A percentile compares a stretch with the other conserved stretches of the same genome.
These are phyloP conservation scores for Solanum bulbocastanum DNA, from an alignment of 257 asterid genomes.

Conservation along the genomic window DNA sequence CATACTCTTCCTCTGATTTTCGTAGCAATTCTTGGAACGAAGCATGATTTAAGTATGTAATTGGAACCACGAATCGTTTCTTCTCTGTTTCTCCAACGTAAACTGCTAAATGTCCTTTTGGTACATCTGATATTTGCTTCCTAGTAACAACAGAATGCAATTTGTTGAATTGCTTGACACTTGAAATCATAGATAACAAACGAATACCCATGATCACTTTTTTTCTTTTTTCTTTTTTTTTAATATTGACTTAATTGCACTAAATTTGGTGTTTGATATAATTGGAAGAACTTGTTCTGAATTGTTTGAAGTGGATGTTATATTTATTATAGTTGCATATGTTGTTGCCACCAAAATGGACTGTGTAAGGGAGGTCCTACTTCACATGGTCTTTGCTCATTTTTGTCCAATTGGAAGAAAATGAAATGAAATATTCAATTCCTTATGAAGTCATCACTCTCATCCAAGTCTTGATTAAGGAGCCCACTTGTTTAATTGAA, in stretches of 20 bases:
- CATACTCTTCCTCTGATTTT: slow-evolving; percentile 3
- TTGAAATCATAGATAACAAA: slow-evolving; percentile 6
- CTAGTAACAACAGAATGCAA: background rate
- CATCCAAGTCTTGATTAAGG: background rate
- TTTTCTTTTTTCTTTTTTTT: background rate
- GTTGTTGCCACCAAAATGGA: background rate
- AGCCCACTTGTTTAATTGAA: background rate
- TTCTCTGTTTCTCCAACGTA: slow-evolving; percentile 4
- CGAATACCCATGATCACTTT: slow-evolving; percentile 16
- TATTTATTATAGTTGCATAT: background rate
- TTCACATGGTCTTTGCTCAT: slow-evolving; percentile 11
- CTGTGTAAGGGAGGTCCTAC: background rate
- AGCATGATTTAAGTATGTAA: background rate
- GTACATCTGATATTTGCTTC: background rate
- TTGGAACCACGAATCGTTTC: slow-evolving; percentile 1
- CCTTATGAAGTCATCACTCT: background rate
- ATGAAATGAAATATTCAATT: background rate
- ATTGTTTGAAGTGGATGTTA: background rate
- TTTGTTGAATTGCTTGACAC: slow-evolving; percentile 13
- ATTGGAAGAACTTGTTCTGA: background rate
- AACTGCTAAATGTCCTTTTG: slow-evolving; percentile 3
- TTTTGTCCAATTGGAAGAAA: background rate
- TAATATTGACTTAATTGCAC: background rate
- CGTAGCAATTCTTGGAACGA: background rate
- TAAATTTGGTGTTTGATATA: background rate